Base-by-base conservation (phyloP, 805 yeast genomes). In the Candida palmyrensis region DNA sequence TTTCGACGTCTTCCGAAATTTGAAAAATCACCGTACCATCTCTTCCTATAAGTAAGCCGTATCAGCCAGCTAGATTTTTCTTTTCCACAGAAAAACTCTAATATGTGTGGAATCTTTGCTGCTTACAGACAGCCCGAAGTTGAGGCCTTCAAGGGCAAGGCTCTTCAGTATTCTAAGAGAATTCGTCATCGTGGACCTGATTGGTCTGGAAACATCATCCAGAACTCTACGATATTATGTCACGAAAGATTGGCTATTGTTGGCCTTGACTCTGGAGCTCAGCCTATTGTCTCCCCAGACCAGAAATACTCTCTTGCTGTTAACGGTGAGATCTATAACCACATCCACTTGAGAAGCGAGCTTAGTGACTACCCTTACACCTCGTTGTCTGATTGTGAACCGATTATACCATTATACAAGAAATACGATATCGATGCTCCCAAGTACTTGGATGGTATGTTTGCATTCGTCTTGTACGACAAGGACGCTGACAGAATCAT, bases 181-280 rank as follows among this genome's bases (percentile, higher is more conserved):
- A 82, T 90, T 59, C 81, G 99, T 69, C 99, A 92, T 66, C 82
- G 99, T 66, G 99, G 99, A 54, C 99, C 99, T 47, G 99, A 92
- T 66, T 92, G 99, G 99, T 75, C 88, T 24, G 98, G 98, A 54
- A 88, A 87, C 78, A 59, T 73, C 44, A 66, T 75, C 45, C 78
- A 79, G 56, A 85, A 85, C 79, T 59, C 69, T 44, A 86, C 97
- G 30, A 80, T 92, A 46, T 65, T 92, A 47, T 80, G 84, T 49
- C 98, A 92, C 60, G 98, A 92, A 71, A 85, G 98, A 71, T 73
- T 92, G 58, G 94, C 97, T 45, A 89, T 92, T 57, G 98, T 92
- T 41, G 98, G 98, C 49, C 73, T 92, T 49, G 97, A 88, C 60
- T 72, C 96, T 28, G 99, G 99, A 56, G 96, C 98, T 43, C 99